Evolutionary conservation across 768 basidiomycete species (phyloP), one percentile per base, ranked within the genome.

Genomic region (Chiua virens): DNA sequence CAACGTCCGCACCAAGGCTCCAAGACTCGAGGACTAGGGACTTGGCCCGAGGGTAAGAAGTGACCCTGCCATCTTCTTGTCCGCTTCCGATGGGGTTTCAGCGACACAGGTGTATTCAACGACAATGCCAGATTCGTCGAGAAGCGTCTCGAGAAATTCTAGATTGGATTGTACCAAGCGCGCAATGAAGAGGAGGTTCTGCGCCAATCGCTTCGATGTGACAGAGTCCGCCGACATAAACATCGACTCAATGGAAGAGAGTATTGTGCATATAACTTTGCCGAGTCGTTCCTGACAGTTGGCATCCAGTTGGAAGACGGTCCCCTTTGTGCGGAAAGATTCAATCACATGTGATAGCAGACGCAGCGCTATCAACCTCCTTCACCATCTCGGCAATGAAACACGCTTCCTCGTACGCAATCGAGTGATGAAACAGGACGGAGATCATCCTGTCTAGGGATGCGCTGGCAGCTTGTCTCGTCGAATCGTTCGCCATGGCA

Each of bases 301-400:
- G 4, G 81, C 69, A 11, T 71, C 58, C 3, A 75, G 45, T 39
- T 87, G 82, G 17, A 89, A 67, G n/a, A 71, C 60, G 1, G 79
- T 75, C 23, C 79, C 71, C 15, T 81, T 21, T n/a, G n/a, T n/a
- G n/a, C n/a, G n/a, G n/a, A n/a, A n/a, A n/a, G n/a, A n/a, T n/a
- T n/a, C n/a, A n/a, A 86, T 79, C 35, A 89, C 79, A 49, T 83
- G 80, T 3, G 83, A 79, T 8, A 91, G 73, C 21, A 89, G 76
- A 15, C 87, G 83, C 82, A 0, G 75, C 71, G 40, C 72, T 76
- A 41, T 85, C 84, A 10, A 86, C 83, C 27, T 86, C 86, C 56
- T 79, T 78, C 18, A 85, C 79, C 79, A 92, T 87, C 63, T 89
- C 86, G n/a, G 87, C 87, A 6, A 92, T 83, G 58, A 90, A 88